These are phyloP conservation scores for Phaeosphaeriaceae sp. DNA, from an alignment of 2,329 filamentous ascomycete genomes.

Conservation along the genomic window DNA sequence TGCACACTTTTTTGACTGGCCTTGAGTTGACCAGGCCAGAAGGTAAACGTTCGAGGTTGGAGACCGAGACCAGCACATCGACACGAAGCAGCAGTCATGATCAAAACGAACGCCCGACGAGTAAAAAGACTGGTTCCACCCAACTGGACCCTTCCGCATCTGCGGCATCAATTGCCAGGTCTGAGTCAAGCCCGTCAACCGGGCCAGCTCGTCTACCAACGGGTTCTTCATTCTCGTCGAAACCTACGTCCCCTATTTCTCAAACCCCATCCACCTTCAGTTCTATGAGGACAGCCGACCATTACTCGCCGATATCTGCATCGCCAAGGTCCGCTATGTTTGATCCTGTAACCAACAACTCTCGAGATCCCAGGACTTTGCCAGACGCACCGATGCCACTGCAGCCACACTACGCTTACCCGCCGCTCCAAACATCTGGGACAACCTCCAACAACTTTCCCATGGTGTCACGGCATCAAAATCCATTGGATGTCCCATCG, in stretches of 20 bases:
- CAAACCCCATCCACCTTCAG: conserved; percentile 40
- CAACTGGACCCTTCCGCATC: conserved; percentile 26
- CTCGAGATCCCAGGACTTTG: conserved; percentile 26
- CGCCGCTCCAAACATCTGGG: conserved; percentile 15
- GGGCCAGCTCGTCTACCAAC: conserved; percentile 33
- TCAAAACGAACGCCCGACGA: conserved; percentile 30
- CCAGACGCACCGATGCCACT: conserved; percentile 3
- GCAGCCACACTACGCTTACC: conserved; percentile 22
- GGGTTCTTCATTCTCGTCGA: conserved; percentile 35
- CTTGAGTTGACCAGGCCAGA: conserved; percentile 38
- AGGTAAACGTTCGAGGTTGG: conserved; percentile 54
- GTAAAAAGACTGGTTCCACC: conserved; percentile 37
- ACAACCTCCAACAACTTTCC: conserved; percentile 28
- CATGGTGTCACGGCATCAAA: conserved; percentile 31
- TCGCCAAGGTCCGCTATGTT: conserved; percentile 42
- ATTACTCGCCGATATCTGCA: conserved; percentile 43
- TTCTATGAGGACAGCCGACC: conserved; percentile 41
- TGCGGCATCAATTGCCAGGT: conserved; percentile 18
- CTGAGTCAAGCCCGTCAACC: conserved; percentile 38
- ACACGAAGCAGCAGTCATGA: conserved; percentile 42
- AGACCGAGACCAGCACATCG: conserved; percentile 46
- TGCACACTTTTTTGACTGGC: conserved; percentile 3
- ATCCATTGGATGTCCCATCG: conserved; percentile 36
- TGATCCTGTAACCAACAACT: conserved; percentile 25
- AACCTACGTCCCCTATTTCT: conserved; percentile 43